Percentiles rank a stretch among this genome's conserved stretches.
Evolutionary conservation across 352 stramenopile genomes (phyloP).

Genomic region (Peronospora belbahrii): DNA sequence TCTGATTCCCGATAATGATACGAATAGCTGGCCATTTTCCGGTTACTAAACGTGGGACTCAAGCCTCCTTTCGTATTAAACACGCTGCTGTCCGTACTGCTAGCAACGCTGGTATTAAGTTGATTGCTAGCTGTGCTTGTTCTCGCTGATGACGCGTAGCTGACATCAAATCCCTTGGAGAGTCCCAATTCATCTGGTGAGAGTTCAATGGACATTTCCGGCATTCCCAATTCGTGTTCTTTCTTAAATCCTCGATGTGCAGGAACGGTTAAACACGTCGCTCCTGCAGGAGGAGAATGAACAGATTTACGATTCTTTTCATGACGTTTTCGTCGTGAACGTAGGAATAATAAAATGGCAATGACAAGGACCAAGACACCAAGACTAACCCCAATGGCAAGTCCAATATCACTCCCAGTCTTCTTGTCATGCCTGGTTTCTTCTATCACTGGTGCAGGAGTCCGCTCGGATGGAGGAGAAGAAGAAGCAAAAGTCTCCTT

Average conservation of each 20-base stretch:
- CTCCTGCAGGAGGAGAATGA: slow-evolving; percentile 3
- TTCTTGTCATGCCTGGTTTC: not conserved
- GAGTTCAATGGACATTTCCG: slow-evolving; percentile 40
- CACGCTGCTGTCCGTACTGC: slow-evolving; percentile 25
- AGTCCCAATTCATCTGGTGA: slow-evolving; percentile 22
- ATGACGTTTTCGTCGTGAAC: slow-evolving; percentile 7
- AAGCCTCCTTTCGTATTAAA: slow-evolving; percentile 36
- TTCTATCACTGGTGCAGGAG: slow-evolving; percentile 3
- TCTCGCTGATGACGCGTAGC: slow-evolving; percentile 23
- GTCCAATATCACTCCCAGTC: not conserved
- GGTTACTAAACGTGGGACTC: slow-evolving; percentile 25
- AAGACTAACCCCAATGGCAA: slow-evolving; percentile 24
- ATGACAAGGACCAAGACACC: slow-evolving; percentile 26
- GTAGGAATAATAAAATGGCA: slow-evolving; percentile 18
- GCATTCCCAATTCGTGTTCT: slow-evolving; percentile 26
- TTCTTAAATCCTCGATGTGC: slow-evolving; percentile 23
- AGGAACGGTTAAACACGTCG: slow-evolving; percentile 14
- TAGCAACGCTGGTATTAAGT: slow-evolving; percentile 15
- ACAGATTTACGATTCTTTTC: slow-evolving; percentile 8
- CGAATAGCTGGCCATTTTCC: slow-evolving; percentile 26
- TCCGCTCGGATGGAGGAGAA: no score
- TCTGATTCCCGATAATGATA: slow-evolving; percentile 32
- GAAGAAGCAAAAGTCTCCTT: no score
- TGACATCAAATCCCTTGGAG: slow-evolving; percentile 24
- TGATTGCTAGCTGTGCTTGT: slow-evolving; percentile 22